phyloP scores from a whole-genome alignment of 352 stramenopile species.

The Globisporangium parvum region DNA sequence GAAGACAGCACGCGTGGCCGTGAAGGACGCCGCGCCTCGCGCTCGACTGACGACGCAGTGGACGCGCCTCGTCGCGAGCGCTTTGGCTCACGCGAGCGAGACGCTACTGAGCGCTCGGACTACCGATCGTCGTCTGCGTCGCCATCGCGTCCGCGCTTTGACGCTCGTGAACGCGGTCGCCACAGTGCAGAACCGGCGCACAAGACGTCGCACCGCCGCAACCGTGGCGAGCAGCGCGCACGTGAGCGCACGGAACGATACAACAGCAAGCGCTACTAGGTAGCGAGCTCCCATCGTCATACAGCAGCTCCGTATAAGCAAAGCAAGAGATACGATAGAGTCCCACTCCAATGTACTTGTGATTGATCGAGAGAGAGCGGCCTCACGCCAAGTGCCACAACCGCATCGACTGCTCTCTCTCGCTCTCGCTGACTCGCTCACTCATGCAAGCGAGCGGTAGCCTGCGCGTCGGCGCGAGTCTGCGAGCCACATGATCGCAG shows the following conservation, averaged over 20 bases:
- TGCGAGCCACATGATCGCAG: constrained; percentile 25
- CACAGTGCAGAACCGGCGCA: neutral
- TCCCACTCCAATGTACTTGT: neutral
- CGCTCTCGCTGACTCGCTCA: neutral
- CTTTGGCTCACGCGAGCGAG: constrained; percentile 1
- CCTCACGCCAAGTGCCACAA: neutral
- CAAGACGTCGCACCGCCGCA: constrained; percentile 11
- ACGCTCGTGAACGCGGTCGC: neutral
- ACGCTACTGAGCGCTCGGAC: constrained; percentile 1
- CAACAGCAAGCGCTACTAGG: constrained; percentile 13
- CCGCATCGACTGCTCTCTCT: neutral
- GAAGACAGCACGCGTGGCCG: neutral
- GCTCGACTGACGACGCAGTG: too few species aligned
- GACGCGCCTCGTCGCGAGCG: neutral
- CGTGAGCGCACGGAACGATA: constrained; percentile 12
- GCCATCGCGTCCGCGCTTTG: neutral
- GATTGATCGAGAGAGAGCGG: too few species aligned
- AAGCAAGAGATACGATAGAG: too few species aligned
- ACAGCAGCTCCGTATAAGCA: too few species aligned
- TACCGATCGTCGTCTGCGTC: neutral
- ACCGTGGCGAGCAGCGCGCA: constrained; percentile 12
- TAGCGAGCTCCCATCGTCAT: neutral
- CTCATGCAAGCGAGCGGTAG: constrained; percentile 26
- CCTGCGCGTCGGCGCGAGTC: constrained; percentile 20
- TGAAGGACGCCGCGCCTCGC: too few species aligned